Evolutionary conservation across 345 rosid genomes (phyloP).

Genomic region (Hypericum perforatum): DNA sequence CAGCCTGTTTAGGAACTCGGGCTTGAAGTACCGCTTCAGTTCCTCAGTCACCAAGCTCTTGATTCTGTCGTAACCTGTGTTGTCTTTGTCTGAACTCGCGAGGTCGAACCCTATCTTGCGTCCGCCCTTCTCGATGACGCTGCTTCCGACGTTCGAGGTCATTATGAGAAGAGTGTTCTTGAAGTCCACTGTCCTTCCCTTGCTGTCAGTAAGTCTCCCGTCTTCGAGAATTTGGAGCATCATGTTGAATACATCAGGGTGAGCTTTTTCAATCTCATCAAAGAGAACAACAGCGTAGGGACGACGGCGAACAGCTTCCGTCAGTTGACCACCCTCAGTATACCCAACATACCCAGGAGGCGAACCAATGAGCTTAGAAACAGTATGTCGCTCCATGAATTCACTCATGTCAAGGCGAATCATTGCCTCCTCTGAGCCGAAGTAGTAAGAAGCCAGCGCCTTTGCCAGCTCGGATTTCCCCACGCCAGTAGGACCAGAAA

Average conservation of each 20-base stretch:
- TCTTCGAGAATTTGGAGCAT: slow-evolving; percentile 99
- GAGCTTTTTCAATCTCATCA: slow-evolving; percentile 97
- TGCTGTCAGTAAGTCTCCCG: slow-evolving; percentile 93
- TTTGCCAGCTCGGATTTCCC: slow-evolving; percentile 98
- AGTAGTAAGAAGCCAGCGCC: slow-evolving; percentile 88
- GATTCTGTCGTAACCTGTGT: slow-evolving; percentile 68
- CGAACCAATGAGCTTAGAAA: slow-evolving; percentile 94
- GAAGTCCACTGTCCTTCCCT: slow-evolving; percentile 96
- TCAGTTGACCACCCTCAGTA: slow-evolving; percentile 93
- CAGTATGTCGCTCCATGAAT: slow-evolving; percentile 97
- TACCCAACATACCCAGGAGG: slow-evolving; percentile 99
- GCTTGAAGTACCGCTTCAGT: slow-evolving; percentile 83
- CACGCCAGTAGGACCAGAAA: slow-evolving; percentile 99
- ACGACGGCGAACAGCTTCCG: slow-evolving; percentile 93
- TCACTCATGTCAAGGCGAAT: slow-evolving; percentile 98
- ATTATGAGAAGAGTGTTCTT: slow-evolving; percentile 92
- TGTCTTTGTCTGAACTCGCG: slow-evolving; percentile 79
- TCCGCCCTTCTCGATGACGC: slow-evolving; percentile 91
- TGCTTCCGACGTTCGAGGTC: slow-evolving; percentile 98
- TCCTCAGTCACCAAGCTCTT: slow-evolving; percentile 94
- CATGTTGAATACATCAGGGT: slow-evolving; percentile 97
- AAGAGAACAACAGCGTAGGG: slow-evolving; percentile 88
- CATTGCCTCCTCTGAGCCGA: slow-evolving; percentile 98
- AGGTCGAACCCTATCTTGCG: slow-evolving; percentile 85
- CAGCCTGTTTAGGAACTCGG: slow-evolving; percentile 87